These are phyloP conservation scores for Mucor saturninus DNA, from an alignment of 371 early-diverging fungal species.

Conservation along the genomic window DNA sequence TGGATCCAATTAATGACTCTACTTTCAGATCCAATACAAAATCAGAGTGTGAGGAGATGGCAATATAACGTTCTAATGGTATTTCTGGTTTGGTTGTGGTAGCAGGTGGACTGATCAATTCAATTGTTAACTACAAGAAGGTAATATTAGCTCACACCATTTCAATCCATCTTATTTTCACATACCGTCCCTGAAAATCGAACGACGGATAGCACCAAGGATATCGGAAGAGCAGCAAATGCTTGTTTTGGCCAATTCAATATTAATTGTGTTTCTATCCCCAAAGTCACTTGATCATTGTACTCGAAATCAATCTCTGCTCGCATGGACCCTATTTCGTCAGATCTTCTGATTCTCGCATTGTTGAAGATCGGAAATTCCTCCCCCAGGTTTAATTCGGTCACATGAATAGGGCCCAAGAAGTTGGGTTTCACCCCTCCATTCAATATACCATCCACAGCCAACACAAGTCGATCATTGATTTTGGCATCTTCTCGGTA, in stretches of 20 bases:
- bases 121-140: slow-evolving; percentile 42
- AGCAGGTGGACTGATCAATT: slow-evolving; percentile 51
- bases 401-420: slow-evolving; percentile 85
- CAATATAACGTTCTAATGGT: slow-evolving; percentile 60
- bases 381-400: slow-evolving; percentile 87
- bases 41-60: slow-evolving; percentile 70
- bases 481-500: slow-evolving; percentile 85
- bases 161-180: neutral
- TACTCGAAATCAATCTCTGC: slow-evolving; percentile 82
- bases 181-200: slow-evolving; percentile 88
- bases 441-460: slow-evolving; percentile 82
- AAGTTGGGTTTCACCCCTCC: slow-evolving; percentile 79
- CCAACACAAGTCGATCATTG: slow-evolving; percentile 71
- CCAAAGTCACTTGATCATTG: slow-evolving; percentile 77
- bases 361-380: slow-evolving; percentile 84
- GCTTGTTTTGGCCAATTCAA: slow-evolving; percentile 89
- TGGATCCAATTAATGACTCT: slow-evolving; percentile 86
- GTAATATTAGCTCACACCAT: neutral
- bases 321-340: slow-evolving; percentile 70
- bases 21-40: slow-evolving; percentile 86
- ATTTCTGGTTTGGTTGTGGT: slow-evolving; percentile 44
- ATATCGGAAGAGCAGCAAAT: slow-evolving; percentile 91
- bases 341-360: slow-evolving; percentile 73
- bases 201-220: slow-evolving; percentile 80
- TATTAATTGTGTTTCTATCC: slow-evolving; percentile 81